Percentiles rank a stretch among this genome's conserved stretches.
phyloP scores from a whole-genome alignment of 2,329 filamentous ascomycete species.

The Pseudopithomyces maydicus region DNA sequence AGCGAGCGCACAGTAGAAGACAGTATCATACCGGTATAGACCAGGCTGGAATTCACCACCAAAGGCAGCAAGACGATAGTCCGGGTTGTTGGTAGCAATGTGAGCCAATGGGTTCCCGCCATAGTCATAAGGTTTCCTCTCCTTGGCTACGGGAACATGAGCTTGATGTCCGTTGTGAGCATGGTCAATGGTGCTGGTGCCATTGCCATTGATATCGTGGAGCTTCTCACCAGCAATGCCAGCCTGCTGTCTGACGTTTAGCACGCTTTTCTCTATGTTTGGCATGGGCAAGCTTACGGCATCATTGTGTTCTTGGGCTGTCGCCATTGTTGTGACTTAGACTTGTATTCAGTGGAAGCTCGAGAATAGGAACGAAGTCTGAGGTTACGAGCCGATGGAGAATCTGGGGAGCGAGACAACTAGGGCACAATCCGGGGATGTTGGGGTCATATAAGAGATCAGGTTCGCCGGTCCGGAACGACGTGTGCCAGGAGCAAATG shows the following conservation, averaged over 20 bases:
- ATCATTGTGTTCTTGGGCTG: slow-evolving; percentile 45
- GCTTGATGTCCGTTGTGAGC: neutral
- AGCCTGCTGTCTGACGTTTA: neutral
- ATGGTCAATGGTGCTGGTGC: slow-evolving; percentile 47
- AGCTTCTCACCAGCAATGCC: slow-evolving; percentile 9
- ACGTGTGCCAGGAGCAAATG: slow-evolving; percentile 39
- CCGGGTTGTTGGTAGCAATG: slow-evolving; percentile 54
- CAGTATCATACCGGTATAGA: slow-evolving; percentile 46
- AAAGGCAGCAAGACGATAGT: slow-evolving; percentile 52
- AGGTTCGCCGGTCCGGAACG: slow-evolving; percentile 29
- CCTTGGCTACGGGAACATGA: slow-evolving; percentile 33
- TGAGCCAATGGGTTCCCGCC: slow-evolving; percentile 58
- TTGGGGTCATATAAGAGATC: slow-evolving; percentile 38
- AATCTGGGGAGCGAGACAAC: slow-evolving; percentile 27
- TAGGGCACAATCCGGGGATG: slow-evolving; percentile 32
- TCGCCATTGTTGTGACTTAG: slow-evolving; percentile 44
- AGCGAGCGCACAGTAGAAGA: neutral
- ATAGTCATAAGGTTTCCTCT: slow-evolving; percentile 56
- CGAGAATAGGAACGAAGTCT: slow-evolving; percentile 5
- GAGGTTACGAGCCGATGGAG: neutral
- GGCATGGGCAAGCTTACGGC: slow-evolving; percentile 26
- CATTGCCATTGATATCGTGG: slow-evolving; percentile 28
- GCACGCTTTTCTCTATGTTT: too few relatives aligned
- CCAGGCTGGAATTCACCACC: slow-evolving; percentile 60
- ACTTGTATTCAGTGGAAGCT: slow-evolving; percentile 8